These are phyloP conservation scores for Escovopsis weberi DNA, from an alignment of 2,329 filamentous ascomycete species.

Conservation along the genomic window DNA sequence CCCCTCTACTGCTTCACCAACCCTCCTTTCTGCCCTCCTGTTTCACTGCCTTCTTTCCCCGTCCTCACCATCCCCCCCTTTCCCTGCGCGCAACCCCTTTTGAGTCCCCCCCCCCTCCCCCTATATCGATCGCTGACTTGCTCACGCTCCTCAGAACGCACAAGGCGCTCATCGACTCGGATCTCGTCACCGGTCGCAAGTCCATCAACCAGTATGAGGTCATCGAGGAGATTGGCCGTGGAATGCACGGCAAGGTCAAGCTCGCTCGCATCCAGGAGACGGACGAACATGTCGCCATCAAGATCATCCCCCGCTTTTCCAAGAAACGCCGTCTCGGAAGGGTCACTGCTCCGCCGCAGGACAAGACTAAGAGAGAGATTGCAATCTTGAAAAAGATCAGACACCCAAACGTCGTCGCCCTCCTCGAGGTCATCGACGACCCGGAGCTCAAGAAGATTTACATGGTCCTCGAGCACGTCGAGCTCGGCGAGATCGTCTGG, in stretches of 20 bases:
- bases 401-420: slow-evolving; percentile 89
- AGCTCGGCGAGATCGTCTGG: slow-evolving; percentile 90
- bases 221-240: slow-evolving; percentile 87
- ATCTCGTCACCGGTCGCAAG: slow-evolving; percentile 81
- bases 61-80: background rate
- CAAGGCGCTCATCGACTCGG: slow-evolving; percentile 79
- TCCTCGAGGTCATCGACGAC: slow-evolving; percentile 95
- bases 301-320: slow-evolving; percentile 93
- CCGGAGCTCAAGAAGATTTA: slow-evolving; percentile 95
- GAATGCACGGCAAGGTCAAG: slow-evolving; percentile 96
- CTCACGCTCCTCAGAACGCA: slow-evolving; percentile 47
- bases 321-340: slow-evolving; percentile 86
- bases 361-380: slow-evolving; percentile 89
- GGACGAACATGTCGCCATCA: slow-evolving; percentile 79
- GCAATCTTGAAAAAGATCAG: slow-evolving; percentile 97
- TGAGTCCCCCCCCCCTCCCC: background rate
- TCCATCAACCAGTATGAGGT: slow-evolving; percentile 97
- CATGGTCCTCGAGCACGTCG: slow-evolving; percentile 90
- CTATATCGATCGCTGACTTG: background rate
- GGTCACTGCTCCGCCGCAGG: slow-evolving; percentile 52
- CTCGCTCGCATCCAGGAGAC: slow-evolving; percentile 69
- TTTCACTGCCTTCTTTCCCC: background rate
- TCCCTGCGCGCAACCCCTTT: background rate
- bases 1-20: background rate
- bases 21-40: too few species aligned